Base-by-base conservation (phyloP, 345 rosid species). In the Triadica sebifera region DNA sequence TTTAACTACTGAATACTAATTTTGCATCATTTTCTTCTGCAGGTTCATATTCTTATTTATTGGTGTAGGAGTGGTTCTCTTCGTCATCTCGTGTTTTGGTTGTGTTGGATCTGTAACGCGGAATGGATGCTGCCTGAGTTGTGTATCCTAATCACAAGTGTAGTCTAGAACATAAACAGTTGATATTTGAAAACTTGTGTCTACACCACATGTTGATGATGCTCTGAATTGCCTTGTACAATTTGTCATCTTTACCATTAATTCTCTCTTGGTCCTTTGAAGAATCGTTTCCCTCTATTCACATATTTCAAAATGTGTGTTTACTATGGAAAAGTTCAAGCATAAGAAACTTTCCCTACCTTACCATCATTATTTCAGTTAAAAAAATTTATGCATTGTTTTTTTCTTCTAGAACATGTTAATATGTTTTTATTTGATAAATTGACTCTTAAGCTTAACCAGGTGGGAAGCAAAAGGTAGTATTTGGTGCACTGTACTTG, bases 1-100 rank as follows among this genome's bases (percentile, higher is more conserved):
- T 65, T 67, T 52, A 53, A 69, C 62, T 74, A 49, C 61, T 22
- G 1, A 70, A 41, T 49, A 69, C 67, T 73, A 34, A 81, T 69
- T 75, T 76, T 69, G 25, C 53, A 41, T 52, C 67, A 49, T 62
- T 70, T 51, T 69, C 70, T 38, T 46, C 49, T 86, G 85, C 93
- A 96, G 99, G 99, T 96, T 96, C 73, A 85, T 96, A 68, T 91
- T 88, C 85, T 78, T 90, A 84, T 96, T 96, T 78, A 80, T 93
- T 82, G 98, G 92, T 52, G 80, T 91, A 0, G 99, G 99, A 37
- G 92, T 82, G 65, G 74, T 93, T 82, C 86, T 96, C 65, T 88
- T 96, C 53, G 79, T 96, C 77, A 83, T 91, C 76, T 93, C 99
- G n/a, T 96, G 92, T 66, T 87, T 88, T 81, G 99, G 99, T 55